phyloP scores from a whole-genome alignment of 148 eudicot genomes.

The Selenicereus undatus region DNA sequence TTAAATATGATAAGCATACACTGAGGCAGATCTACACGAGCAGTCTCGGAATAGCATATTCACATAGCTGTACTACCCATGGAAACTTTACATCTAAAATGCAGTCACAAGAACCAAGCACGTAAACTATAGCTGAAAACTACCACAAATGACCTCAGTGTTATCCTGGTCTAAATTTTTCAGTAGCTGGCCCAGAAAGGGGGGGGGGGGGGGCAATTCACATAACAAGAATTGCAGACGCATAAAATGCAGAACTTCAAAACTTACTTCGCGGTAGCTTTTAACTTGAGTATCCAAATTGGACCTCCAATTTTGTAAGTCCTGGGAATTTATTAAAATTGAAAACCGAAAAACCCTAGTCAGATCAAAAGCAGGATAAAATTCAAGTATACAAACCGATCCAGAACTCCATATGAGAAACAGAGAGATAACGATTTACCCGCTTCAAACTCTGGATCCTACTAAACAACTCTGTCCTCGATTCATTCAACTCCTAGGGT shows the following conservation, averaged over 20 bases:
- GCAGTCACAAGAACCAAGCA: not conserved
- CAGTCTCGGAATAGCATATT: not conserved
- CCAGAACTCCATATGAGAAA: not conserved
- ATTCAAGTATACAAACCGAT: not conserved
- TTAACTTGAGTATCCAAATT: slow-evolving; percentile 83
- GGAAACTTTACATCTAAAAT: not conserved
- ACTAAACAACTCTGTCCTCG: slow-evolving; percentile 59
- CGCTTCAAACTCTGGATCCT: slow-evolving; percentile 79
- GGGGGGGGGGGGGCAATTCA: no score
- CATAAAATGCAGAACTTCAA: slow-evolving; percentile 3
- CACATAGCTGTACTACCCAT: not conserved
- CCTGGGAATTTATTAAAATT: slow-evolving; percentile 33
- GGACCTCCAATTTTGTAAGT: slow-evolving; percentile 85
- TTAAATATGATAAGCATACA: not conserved
- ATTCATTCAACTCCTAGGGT: slow-evolving; percentile 61
- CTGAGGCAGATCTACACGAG: not conserved
- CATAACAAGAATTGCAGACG: not conserved
- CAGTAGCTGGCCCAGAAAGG: no score
- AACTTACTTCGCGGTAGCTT: slow-evolving; percentile 64
- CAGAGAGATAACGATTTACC: slow-evolving; percentile 27
- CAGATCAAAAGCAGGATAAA: not conserved
- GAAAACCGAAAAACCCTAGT: not conserved
- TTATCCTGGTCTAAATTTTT: no score
- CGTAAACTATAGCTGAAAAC: not conserved
- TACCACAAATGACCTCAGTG: no score